phyloP scores from a whole-genome alignment of 192 early-diverging fungal genomes.

The Coemansia sp. region DNA sequence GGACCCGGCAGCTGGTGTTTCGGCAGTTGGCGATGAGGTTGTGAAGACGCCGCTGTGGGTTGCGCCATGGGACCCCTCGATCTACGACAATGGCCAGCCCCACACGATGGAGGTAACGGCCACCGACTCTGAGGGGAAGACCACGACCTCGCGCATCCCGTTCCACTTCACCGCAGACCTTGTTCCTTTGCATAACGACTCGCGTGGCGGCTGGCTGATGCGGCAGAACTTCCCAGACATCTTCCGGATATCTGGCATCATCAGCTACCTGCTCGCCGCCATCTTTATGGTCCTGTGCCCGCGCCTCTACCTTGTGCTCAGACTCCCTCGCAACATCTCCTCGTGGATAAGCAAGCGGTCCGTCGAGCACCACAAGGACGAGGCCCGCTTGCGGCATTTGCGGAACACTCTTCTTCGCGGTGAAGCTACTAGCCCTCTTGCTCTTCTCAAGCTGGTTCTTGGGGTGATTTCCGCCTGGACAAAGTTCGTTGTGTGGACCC shows the following conservation, averaged over 20 bases:
- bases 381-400: slow-evolving; percentile 17
- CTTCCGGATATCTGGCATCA: slow-evolving; percentile 44
- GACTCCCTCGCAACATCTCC: slow-evolving; percentile 4
- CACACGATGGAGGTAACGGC: slow-evolving; percentile 69
- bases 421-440: slow-evolving; percentile 11
- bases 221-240: slow-evolving; percentile 59
- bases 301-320: slow-evolving; percentile 16
- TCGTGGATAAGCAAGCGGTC: slow-evolving; percentile 20
- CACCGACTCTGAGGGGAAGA: slow-evolving; percentile 58
- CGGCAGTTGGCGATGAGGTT: slow-evolving; percentile 11
- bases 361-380: slow-evolving; percentile 34
- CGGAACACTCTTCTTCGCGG: slow-evolving; percentile 14
- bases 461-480: slow-evolving; percentile 34
- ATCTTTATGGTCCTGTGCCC: slow-evolving; percentile 41
- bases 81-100: slow-evolving; percentile 67
- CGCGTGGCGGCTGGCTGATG: slow-evolving; percentile 76
- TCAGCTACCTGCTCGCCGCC: slow-evolving; percentile 51
- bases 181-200: slow-evolving; percentile 61
- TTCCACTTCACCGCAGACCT: slow-evolving; percentile 72
- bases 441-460: slow-evolving; percentile 18
- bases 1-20: neutral
- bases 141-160: slow-evolving; percentile 48
- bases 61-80: slow-evolving; percentile 67
- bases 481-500: slow-evolving; percentile 53
- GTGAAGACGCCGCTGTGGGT: slow-evolving; percentile 73